A percentile compares a stretch with the other conserved stretches of the same genome.
Evolutionary conservation across 495 filamentous ascomycete genomes (phyloP).

Genomic region (Trichoderma gamsii): DNA sequence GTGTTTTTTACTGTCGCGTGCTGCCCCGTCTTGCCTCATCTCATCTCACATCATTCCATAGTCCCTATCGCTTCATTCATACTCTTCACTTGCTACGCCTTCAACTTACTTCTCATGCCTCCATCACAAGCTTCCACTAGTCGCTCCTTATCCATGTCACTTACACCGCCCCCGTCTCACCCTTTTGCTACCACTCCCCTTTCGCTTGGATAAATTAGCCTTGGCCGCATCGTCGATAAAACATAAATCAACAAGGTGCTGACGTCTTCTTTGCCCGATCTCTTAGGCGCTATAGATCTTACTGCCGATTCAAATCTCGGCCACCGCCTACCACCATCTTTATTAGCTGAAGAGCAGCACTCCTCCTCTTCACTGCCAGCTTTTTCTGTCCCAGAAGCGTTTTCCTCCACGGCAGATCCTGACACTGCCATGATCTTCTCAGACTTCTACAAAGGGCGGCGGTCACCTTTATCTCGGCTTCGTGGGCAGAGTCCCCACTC

Average conservation of each 20-base stretch:
- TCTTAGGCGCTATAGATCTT: neutral
- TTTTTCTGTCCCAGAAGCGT: neutral
- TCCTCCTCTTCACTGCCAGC: neutral
- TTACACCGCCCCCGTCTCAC: neutral
- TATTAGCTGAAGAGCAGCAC: neutral
- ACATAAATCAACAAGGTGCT: conserved; percentile 1
- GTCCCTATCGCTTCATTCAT: neutral
- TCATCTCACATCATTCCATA: neutral
- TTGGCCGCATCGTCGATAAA: neutral
- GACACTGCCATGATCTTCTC: conserved; percentile 28
- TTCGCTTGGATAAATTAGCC: neutral
- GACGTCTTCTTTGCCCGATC: neutral
- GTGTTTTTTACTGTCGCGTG: neutral
- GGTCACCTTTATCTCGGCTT: conserved; percentile 20
- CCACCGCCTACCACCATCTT: neutral
- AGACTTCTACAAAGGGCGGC: conserved; percentile 31
- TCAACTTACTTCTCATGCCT: neutral
- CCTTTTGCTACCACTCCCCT: neutral
- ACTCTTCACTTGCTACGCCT: neutral
- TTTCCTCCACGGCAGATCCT: neutral
- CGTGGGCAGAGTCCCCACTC: neutral
- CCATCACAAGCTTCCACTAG: conserved; percentile 7
- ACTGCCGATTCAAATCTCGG: conserved; percentile 2
- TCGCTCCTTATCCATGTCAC: neutral
- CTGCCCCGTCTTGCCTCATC: neutral